Base-by-base conservation (phyloP, 306 rosid genomes). In the Arachis stenosperma region DNA sequence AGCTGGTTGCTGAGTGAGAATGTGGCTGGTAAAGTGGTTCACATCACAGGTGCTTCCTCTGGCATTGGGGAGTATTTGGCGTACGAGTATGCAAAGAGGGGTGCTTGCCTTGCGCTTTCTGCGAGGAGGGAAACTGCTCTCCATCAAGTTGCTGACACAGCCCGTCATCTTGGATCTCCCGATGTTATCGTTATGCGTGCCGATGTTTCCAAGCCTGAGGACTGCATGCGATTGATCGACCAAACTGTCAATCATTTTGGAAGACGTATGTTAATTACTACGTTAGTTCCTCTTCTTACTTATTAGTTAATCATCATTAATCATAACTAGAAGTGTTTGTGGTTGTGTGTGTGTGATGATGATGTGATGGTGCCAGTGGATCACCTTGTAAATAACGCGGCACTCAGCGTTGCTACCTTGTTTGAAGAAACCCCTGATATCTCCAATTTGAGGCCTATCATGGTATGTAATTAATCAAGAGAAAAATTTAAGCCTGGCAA, bases 321-420 rank as follows among this genome's bases (percentile, higher is more conserved):
- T 33, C 4, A 33, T 33, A 33, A 33, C 37, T 33, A 33, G 4
- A 2, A 1, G 37, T 33, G 37, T 33, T 2, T 33, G 3, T 33
- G 37, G 37, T 33, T 33, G 2, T 33, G 2, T 33, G 37, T 33
- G 8, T 68, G 17, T 17, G 17, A 17, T 17, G 17, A 17, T 17
- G 17, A 17, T 17, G 30, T 51, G 71, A 71, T 78, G 86, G 27
- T 22, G 27, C 27, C 89, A 86, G 95, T 92, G 88, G 92, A 92
- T 57, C 95, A 90, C 78, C 81, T 92, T 63, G 92, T 92, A 22
- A 90, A 85, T 70, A 90, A 90, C 78, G 96, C 92, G 22, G 92
- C 85, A 66, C 79, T 90, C 9, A 14, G 36, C 56, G 6, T 54
- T 10, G 51, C 78, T 11, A 54, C 69, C 54, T 10, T 79, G 83